Base-by-base conservation (phyloP, 1,284 basidiomycete species). In the Fistulina hepatica region DNA sequence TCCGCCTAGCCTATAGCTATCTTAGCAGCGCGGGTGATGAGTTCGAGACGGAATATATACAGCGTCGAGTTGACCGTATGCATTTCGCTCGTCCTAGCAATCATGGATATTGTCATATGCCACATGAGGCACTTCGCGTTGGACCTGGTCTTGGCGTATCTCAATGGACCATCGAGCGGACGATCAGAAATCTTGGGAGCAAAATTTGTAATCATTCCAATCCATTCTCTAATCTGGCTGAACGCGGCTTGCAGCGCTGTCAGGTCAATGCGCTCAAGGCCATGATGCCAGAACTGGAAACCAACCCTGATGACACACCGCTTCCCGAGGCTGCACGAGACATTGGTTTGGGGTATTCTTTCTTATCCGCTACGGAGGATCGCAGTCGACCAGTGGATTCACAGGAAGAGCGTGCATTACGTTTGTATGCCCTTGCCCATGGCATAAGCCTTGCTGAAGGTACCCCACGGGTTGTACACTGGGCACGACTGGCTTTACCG, bases 111-210 rank as follows among this genome's bases (percentile, higher is more conserved):
- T 20, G 22, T 3, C 43, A 44, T n/a, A 10, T 41, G 15, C n/a
- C 21, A 0, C 3, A 5, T 1, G 43, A 44, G 11, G 39, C 36
- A 0, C 6, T n/a, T 2, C 43, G 41, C 0, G 3, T 40, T 2
- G 44, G 44, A 9, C 37, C 37, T 4, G 34, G 34, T 5, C 21
- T 21, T 0, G 35, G 21, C 9, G 27, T 33, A 26, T 13, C 41
- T 0, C 44, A 45, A 13, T 45, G 36, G 38, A 15, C 33, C 0
- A 5, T 44, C 1, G 43, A 44, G 20, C 41, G 44, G 8, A 51
- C 46, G 0, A 56, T 59, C 23, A 54, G 56, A 0, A 52, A 51
- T 33, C 46, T 58, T 5, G 46, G 43, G 1, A 33, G 46, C n/a
- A 48, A 55, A 26, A 44, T 58, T 6, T 19, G 36, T 2, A 50